Evolutionary conservation across 768 basidiomycete species (phyloP), one percentile per base, ranked within the genome.

Genomic region (Coprinopsis sp.): DNA sequence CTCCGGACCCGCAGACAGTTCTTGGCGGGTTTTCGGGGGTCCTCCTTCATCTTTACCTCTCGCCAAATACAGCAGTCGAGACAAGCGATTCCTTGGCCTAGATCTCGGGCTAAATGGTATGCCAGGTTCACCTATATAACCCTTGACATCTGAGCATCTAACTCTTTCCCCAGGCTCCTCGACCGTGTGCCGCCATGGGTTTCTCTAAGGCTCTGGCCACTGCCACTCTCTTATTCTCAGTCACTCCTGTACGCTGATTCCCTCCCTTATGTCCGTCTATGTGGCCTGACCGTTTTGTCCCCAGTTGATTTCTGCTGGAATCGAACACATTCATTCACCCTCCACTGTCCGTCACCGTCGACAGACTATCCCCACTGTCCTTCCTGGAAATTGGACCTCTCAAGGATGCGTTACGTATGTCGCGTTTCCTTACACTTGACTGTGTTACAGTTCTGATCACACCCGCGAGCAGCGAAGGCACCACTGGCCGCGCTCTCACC

Each of bases 401-500:
- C 60, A 70, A 46, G 82, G 82, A 57, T 87, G 85, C 54, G 79
- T 76, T 65, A 75, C 73, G 84, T 85, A 56, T 16, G 66, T 61
- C 19, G 41, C 24, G 24, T 52, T 40, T 14, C 40, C 24, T 27
- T 28, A 33, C 33, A 13, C 44, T 33, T 23, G 21, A 44, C 36
- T 40, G n/a, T n/a, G 13, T 22, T 37, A 7, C 33, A 21, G 33
- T 42, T 29, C 33, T 37, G 13, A 27, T 30, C 11, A 4, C 16
- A 12, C 16, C 8, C 28, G 45, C 31, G 24, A 52, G 5, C 56
- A 83, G 81, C 37, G 84, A 87, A 58, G 74, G 74, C 34, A 64
- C 71, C 25, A 73, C 60, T n/a, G 62, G 69, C 6, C 81, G 88
- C 22, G 78, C 87, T 0, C 73, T 90, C 33, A 63, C 66, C 5